These are phyloP conservation scores for Stephania japonica DNA, from an alignment of 164 flowering plant genomes.

Conservation along the genomic window DNA sequence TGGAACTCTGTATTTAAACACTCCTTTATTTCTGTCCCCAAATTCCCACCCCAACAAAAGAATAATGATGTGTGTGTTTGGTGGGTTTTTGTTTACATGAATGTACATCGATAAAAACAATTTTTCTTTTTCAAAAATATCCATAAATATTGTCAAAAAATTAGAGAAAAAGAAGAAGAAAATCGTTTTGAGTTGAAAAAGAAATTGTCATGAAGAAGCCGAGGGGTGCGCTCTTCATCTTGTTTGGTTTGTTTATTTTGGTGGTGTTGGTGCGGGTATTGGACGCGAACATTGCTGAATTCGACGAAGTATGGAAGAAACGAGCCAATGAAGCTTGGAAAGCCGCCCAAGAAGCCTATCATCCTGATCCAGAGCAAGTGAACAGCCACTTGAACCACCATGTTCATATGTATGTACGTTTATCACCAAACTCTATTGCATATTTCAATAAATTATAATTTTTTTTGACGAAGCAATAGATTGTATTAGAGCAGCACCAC, in stretches of 20 bases:
- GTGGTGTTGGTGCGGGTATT: constrained; percentile 12
- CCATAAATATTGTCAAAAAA: background rate
- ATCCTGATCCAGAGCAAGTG: constrained; percentile 43
- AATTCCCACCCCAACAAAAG: background rate
- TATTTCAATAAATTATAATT: background rate
- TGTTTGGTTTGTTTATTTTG: constrained; percentile 17
- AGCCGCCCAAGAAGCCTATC: constrained; percentile 24
- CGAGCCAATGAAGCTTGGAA: constrained; percentile 34
- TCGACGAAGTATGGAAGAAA: constrained; percentile 43
- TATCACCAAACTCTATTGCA: background rate
- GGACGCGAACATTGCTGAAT: constrained; percentile 29
- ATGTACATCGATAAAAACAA: background rate
- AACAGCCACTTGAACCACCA: constrained; percentile 31
- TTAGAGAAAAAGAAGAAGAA: background rate
- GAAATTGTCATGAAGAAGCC: constrained; percentile 4
- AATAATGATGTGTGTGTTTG: background rate
- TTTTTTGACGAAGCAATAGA: too few relatives aligned
- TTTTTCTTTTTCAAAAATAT: background rate
- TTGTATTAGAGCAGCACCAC: too few relatives aligned
- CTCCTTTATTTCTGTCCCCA: background rate
- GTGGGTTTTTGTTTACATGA: background rate
- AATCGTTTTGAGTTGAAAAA: background rate
- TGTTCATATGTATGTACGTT: constrained; percentile 32
- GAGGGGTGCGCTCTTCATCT: background rate
- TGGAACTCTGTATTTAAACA: background rate